phyloP scores from a whole-genome alignment of 441 rosid species.

The Brassica balearica region DNA sequence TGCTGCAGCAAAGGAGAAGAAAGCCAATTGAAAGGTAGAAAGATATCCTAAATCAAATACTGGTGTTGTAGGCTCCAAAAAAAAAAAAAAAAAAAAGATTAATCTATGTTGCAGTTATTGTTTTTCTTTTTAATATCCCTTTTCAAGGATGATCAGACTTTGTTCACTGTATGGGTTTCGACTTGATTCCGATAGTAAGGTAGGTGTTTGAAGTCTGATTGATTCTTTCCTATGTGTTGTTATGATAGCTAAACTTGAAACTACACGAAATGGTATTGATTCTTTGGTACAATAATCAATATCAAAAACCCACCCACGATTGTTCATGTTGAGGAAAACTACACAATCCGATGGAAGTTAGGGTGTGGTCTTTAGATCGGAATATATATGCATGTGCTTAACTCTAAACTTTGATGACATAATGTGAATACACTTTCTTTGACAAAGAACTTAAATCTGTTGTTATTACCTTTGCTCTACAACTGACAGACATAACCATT shows the following conservation, averaged over 20 bases:
- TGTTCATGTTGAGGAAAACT: not conserved
- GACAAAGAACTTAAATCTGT: not conserved
- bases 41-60: constrained; percentile 17
- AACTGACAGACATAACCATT: too few species aligned
- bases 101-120: constrained; percentile 20
- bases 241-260: not conserved
- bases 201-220: constrained; percentile 6
- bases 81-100: not conserved
- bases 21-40: constrained; percentile 51
- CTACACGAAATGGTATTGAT: not conserved
- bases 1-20: constrained; percentile 62
- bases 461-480: not conserved
- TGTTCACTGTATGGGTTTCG: not conserved
- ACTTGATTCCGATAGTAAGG: not conserved
- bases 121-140: not conserved
- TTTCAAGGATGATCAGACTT: constrained; percentile 3
- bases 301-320: not conserved
- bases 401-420: not conserved
- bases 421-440: not conserved
- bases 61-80: constrained; percentile 15
- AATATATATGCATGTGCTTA: not conserved
- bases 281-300: not conserved
- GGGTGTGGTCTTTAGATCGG: not conserved
- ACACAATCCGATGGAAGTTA: not conserved
- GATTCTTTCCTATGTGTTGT: not conserved